phyloP scores from a whole-genome alignment of 305 asterid genomes.

The Fraxinus dipetala region DNA sequence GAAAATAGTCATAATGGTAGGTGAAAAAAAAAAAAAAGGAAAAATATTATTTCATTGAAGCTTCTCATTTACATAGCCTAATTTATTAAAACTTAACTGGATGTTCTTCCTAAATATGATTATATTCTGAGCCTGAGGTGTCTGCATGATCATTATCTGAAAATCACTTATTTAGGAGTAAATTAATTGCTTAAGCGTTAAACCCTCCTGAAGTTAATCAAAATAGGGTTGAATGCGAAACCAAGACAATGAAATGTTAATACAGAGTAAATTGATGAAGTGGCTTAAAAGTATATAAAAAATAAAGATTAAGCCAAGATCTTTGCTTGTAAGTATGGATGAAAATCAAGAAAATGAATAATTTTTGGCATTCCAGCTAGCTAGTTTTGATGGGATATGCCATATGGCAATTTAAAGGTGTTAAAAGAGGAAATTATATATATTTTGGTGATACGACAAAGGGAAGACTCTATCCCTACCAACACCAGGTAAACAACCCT shows the following conservation, averaged over 20 bases:
- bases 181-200: slow-evolving; percentile 79
- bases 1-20: neutral
- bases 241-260: slow-evolving; percentile 23
- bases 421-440: neutral
- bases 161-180: slow-evolving; percentile 27
- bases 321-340: slow-evolving; percentile 62
- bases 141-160: slow-evolving; percentile 21
- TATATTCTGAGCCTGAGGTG: slow-evolving; percentile 15
- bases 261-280: slow-evolving; percentile 30
- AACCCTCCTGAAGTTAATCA: slow-evolving; percentile 45
- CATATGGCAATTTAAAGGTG: neutral
- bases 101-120: slow-evolving; percentile 28
- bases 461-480: slow-evolving; percentile 38
- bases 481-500: slow-evolving; percentile 11
- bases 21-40: neutral
- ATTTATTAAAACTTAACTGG: slow-evolving; percentile 11
- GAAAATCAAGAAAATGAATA: slow-evolving; percentile 2
- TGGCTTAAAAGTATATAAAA: slow-evolving; percentile 52
- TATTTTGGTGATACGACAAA: slow-evolving; percentile 24
- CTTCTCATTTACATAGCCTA: slow-evolving; percentile 9
- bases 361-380: neutral
- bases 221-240: slow-evolving; percentile 17
- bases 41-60: neutral
- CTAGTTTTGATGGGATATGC: neutral
- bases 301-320: slow-evolving; percentile 21